phyloP scores from a whole-genome alignment of 441 rosid species.

The Melastoma candidum region DNA sequence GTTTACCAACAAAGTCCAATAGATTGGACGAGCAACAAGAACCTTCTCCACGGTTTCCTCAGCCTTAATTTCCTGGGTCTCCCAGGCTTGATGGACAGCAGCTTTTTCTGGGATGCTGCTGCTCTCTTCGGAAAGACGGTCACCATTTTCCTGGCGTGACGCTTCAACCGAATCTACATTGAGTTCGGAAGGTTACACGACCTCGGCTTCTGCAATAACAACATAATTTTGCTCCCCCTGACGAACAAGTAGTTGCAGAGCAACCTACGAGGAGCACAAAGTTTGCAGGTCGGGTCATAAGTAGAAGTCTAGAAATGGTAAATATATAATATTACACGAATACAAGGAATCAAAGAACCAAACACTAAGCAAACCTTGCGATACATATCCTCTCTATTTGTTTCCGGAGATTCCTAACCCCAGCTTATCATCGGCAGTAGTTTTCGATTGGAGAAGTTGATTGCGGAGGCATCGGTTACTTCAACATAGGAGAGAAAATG shows the following conservation, averaged over 20 bases:
- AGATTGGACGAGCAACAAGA: constrained; percentile 56
- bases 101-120: constrained; percentile 14
- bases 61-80: constrained; percentile 29
- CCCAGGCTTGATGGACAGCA: constrained; percentile 7
- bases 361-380: constrained; percentile 62
- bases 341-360: background rate
- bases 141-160: constrained; percentile 20
- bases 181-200: constrained; percentile 21
- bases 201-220: constrained; percentile 25
- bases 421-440: constrained; percentile 93
- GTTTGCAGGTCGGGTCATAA: background rate
- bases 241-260: constrained; percentile 69
- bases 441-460: constrained; percentile 80
- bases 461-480: constrained; percentile 71
- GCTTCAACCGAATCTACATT: constrained; percentile 21
- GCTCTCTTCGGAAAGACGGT: constrained; percentile 25
- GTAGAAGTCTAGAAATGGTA: background rate
- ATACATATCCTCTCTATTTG: constrained; percentile 90
- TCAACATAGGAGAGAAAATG: constrained; percentile 52
- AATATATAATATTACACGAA: constrained; percentile 1
- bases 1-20: constrained; percentile 84
- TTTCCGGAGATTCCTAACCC: constrained; percentile 98
- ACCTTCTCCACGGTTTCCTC: constrained; percentile 42
- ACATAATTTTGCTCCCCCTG: constrained; percentile 41
- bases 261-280: constrained; percentile 45